Percentiles rank a stretch among this genome's conserved stretches.
Conservation (phyloP, 163 green algal species). For the Volvox carteri region DNA sequence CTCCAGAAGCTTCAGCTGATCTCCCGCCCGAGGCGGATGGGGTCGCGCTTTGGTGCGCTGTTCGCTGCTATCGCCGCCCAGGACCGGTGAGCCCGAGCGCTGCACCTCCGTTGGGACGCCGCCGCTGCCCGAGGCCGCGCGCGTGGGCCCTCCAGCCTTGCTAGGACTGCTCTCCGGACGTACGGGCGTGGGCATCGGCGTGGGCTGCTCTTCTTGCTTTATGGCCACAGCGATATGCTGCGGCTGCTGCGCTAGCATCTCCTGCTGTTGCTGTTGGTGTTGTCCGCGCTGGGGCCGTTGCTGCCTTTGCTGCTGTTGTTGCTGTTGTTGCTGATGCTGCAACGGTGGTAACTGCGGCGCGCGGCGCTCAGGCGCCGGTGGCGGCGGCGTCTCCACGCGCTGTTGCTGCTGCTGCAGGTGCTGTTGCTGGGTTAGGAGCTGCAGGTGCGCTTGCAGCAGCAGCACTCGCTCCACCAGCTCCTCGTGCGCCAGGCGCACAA, state of each 20-base stretch:
- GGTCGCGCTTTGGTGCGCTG: not conserved
- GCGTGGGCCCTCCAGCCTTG: not conserved
- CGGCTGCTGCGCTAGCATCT: not conserved
- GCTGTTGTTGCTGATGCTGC: slow-evolving; percentile 3
- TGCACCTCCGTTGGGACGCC: not conserved
- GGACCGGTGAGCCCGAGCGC: not conserved
- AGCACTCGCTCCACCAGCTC: slow-evolving; percentile 37
- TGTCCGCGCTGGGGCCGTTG: not conserved
- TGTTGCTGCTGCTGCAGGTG: not conserved
- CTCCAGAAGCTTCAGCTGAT: not conserved
- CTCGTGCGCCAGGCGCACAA: not conserved
- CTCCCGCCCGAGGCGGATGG: not conserved
- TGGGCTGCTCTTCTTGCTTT: not conserved
- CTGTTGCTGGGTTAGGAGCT: slow-evolving; percentile 18
- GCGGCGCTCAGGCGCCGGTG: not conserved
- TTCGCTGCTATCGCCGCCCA: not conserved
- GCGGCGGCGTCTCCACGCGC: not conserved
- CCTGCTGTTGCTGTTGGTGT: not conserved
- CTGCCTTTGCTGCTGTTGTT: not conserved
- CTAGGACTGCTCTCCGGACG: not conserved
- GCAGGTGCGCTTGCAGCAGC: slow-evolving; percentile 45
- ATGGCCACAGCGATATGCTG: no score
- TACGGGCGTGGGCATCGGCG: not conserved
- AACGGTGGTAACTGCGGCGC: not conserved
- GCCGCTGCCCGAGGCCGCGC: not conserved